These are phyloP conservation scores for Teunomyces kruisii DNA, from an alignment of 805 yeast species.

Conservation along the genomic window DNA sequence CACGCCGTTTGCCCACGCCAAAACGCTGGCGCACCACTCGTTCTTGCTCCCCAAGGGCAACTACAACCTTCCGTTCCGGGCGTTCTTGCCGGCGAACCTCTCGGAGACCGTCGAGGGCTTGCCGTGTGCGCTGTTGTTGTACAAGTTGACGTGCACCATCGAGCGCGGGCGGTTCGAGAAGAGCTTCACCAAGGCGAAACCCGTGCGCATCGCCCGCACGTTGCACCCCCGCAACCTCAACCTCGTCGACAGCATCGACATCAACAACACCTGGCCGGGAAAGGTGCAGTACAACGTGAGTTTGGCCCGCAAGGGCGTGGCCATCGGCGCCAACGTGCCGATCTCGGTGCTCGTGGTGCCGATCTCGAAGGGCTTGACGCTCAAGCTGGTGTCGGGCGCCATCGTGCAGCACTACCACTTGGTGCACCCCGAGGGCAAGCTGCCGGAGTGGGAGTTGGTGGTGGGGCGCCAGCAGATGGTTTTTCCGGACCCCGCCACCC, in stretches of 20 bases:
- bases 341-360: conserved; percentile 47
- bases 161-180: conserved; percentile 46
- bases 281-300: conserved; percentile 51
- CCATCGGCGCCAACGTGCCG: conserved; percentile 46
- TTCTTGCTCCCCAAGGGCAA: conserved; percentile 52
- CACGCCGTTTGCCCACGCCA: conserved; percentile 39
- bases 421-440: conserved; percentile 31
- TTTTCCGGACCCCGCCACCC: conserved; percentile 19
- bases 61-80: conserved; percentile 48
- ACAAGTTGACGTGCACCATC: conserved; percentile 42
- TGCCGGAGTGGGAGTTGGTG: conserved; percentile 42
- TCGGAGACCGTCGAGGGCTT: conserved; percentile 55
- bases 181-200: conserved; percentile 30
- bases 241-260: conserved; percentile 43
- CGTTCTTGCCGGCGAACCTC: conserved; percentile 44
- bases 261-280: conserved; percentile 53
- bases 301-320: conserved; percentile 43
- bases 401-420: conserved; percentile 40
- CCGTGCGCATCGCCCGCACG: conserved; percentile 45
- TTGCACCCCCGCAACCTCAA: conserved; percentile 40
- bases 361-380: conserved; percentile 42
- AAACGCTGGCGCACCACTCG: conserved; percentile 25
- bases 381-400: conserved; percentile 32
- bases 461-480: conserved; percentile 23
- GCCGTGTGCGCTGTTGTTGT: conserved; percentile 40